Percentiles rank a stretch among this genome's conserved stretches.
Evolutionary conservation across 805 yeast genomes (phyloP).

Genomic region (Ogataea paradorogensis): DNA sequence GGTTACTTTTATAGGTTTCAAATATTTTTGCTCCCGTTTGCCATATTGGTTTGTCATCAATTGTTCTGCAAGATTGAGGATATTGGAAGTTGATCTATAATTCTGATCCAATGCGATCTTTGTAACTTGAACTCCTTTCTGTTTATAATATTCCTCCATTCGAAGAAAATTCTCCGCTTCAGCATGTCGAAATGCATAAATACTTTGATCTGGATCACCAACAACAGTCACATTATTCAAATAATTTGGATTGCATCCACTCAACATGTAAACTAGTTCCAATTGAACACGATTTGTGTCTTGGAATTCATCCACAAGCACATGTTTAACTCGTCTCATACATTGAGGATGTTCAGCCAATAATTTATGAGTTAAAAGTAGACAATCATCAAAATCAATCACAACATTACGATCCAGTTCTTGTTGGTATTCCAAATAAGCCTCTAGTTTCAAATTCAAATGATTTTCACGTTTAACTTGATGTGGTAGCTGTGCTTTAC

Average conservation of each 20-base stretch:
- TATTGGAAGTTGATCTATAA: conserved; percentile 74
- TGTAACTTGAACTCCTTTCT: conserved; percentile 18
- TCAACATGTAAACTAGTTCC: conserved; percentile 56
- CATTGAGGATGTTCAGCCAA: conserved; percentile 43
- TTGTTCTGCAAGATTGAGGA: conserved; percentile 60
- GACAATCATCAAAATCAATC: conserved; percentile 82
- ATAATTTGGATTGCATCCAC: conserved; percentile 37
- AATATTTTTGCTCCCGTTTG: conserved; percentile 40
- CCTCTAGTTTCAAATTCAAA: conserved; percentile 33
- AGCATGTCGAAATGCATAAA: conserved; percentile 86
- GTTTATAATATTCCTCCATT: conserved; percentile 42
- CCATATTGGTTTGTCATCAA: conserved; percentile 59
- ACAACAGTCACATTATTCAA: conserved; percentile 74
- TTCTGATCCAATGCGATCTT: conserved; percentile 56
- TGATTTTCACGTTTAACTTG: conserved; percentile 29
- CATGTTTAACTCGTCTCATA: conserved; percentile 55
- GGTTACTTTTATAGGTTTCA: conserved; percentile 44
- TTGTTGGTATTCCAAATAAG: conserved; percentile 55
- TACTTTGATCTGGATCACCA: conserved; percentile 96
- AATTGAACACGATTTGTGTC: conserved; percentile 83
- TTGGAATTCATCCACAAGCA: conserved; percentile 91
- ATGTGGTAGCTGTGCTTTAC: conserved; percentile 46
- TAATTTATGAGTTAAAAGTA: conserved; percentile 53
- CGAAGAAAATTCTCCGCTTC: conserved; percentile 59
- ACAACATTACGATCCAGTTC: conserved; percentile 41